Base-by-base conservation (phyloP, 2,329 filamentous ascomycete species). In the Arthrobotrys conoides region DNA sequence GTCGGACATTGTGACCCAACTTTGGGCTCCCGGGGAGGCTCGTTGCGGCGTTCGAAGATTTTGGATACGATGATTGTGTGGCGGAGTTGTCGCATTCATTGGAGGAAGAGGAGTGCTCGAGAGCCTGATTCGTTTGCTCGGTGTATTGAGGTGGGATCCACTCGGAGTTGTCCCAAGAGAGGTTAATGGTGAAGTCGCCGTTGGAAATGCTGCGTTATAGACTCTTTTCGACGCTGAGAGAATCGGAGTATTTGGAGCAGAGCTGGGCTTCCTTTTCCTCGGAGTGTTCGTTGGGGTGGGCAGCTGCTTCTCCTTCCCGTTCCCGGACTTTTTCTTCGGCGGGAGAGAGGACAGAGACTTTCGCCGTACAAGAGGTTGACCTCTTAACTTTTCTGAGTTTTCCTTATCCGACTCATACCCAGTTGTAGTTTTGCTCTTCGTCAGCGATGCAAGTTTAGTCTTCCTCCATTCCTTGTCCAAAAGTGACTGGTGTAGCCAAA, bases 401-500 rank as follows among this genome's bases (percentile, higher is more conserved):
- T 77, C 73, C 44, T 77, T 77, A 53, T 77, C 73, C 10, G 73
- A 77, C 33, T 77, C 73, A 48, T 77, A 77, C 12, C 73, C 67
- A 8, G 73, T 71, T 1, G 73, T 77, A 18, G 72, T 77, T 53
- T 77, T 77, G 24, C 73, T 71, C 51, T 67, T 71, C 18, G 61
- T 68, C n/a, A 77, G 38, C 8, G 67, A 77, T 14, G 72, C 51
- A 6, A 51, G 57, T 30, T 71, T 77, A 1, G 73, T 77, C 44
- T 71, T 71, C 20, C 61, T 77, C 73, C 73, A 77, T 48, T 77
- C 73, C 36, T 71, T 77, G 18, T 77, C 67, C 5, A 77, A 49
- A 0, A 71, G 67, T 2, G 73, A 77, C 20, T 77, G 73, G 36
- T 77, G 73, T 5, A 71, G 46, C 89, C 90, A 91, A 3, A 91